Evolutionary conservation across 495 filamentous ascomycete species (phyloP).

Genomic region (Xylaria bambusicola): DNA sequence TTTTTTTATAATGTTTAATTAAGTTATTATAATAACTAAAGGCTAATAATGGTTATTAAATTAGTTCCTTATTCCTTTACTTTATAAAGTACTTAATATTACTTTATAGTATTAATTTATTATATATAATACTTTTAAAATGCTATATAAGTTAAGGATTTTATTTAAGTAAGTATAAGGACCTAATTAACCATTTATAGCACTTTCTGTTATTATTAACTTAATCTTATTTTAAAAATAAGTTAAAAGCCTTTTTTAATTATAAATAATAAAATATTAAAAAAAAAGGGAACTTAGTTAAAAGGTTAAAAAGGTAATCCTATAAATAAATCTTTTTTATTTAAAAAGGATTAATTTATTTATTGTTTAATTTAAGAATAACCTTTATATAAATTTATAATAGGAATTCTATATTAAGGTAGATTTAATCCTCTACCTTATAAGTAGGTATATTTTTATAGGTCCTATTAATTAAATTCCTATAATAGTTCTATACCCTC

Average conservation of each 20-base stretch:
- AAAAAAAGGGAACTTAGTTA: neutral
- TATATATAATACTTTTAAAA: too few relatives aligned
- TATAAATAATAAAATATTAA: neutral
- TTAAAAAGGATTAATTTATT: neutral
- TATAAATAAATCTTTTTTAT: neutral
- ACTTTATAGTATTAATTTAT: too few relatives aligned
- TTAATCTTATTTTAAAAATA: neutral
- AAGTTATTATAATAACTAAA: too few relatives aligned
- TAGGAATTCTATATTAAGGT: neutral
- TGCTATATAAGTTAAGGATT: too few relatives aligned
- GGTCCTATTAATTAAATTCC: neutral
- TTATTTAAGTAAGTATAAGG: too few relatives aligned
- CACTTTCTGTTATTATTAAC: too few relatives aligned
- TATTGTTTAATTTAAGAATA: neutral
- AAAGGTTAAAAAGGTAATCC: neutral
- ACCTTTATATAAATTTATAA: neutral
- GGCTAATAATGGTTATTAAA: too few relatives aligned
- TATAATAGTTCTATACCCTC: neutral
- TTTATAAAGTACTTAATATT: too few relatives aligned
- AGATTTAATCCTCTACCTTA: neutral
- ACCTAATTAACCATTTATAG: too few relatives aligned
- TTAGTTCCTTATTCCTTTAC: too few relatives aligned
- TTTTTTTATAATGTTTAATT: too few relatives aligned
- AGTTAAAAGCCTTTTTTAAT: neutral
- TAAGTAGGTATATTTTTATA: neutral